Evolutionary conservation across 257 asterid genomes (phyloP).

Genomic region (Mentha longifolia): DNA sequence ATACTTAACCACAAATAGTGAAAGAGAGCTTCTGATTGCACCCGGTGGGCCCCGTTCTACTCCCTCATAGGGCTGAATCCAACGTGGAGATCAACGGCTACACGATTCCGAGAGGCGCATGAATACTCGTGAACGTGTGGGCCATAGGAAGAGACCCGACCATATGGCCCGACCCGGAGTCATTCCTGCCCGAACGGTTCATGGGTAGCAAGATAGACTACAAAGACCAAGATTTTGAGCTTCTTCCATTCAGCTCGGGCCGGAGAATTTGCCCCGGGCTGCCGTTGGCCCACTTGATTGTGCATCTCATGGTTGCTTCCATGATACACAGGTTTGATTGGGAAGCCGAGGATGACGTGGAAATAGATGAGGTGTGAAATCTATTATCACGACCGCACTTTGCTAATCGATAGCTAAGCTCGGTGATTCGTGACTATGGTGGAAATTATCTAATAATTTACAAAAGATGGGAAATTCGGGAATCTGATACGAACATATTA

Average conservation of each 20-base stretch:
- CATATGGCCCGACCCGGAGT: slow-evolving; percentile 24
- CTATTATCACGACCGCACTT: too few species aligned
- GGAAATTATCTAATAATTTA: too few species aligned
- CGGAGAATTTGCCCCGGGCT: slow-evolving; percentile 27
- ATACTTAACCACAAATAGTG: slow-evolving; percentile 18
- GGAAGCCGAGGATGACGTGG: slow-evolving; percentile 11
- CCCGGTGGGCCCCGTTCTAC: slow-evolving; percentile 5
- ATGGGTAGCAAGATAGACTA: slow-evolving; percentile 6
- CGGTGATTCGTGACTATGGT: too few species aligned
- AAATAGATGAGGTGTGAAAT: slow-evolving; percentile 4
- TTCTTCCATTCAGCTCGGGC: slow-evolving; percentile 18
- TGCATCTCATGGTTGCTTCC: slow-evolving; percentile 23
- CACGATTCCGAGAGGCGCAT: slow-evolving; percentile 5
- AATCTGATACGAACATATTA: too few species aligned
- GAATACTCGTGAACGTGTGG: slow-evolving; percentile 19
- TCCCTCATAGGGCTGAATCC: slow-evolving; percentile 13
- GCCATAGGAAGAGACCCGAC: slow-evolving; percentile 24
- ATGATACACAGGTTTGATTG: slow-evolving; percentile 27
- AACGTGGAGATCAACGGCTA: slow-evolving; percentile 19
- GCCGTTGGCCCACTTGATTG: slow-evolving; percentile 21
- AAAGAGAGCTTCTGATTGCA: slow-evolving; percentile 18
- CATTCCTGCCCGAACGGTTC: slow-evolving; percentile 28
- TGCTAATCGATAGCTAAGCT: too few species aligned
- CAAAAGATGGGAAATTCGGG: too few species aligned
- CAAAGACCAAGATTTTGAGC: slow-evolving; percentile 22